Conservation (phyloP, 202 grass and related monocot species). For the Zoysia matrella region DNA sequence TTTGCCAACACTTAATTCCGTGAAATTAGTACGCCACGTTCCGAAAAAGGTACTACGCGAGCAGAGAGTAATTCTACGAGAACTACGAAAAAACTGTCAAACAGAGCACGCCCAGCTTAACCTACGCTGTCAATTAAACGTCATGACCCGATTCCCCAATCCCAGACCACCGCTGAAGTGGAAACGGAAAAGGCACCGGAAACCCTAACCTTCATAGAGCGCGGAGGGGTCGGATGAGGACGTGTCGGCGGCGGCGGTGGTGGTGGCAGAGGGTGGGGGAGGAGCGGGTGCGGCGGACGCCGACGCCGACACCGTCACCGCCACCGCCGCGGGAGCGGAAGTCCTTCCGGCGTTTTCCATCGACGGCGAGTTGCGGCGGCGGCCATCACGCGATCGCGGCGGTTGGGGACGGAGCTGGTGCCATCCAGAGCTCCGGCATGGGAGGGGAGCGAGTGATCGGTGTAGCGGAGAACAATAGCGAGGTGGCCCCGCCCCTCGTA, state of each 20-base stretch:
- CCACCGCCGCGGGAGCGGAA: slow-evolving; percentile 39
- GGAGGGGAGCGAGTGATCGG: slow-evolving; percentile 38
- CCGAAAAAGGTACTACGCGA: not conserved
- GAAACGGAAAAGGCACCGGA: not conserved
- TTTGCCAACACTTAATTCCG: not conserved
- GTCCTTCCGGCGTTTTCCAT: slow-evolving; percentile 57
- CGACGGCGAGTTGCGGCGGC: slow-evolving; percentile 23
- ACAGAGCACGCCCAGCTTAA: slow-evolving; percentile 26
- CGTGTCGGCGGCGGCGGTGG: slow-evolving; percentile 26
- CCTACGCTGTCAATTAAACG: slow-evolving; percentile 34
- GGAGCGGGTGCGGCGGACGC: slow-evolving; percentile 33
- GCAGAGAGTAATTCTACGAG: not conserved
- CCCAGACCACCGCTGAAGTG: not conserved
- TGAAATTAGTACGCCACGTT: slow-evolving; percentile 1
- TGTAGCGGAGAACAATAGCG: slow-evolving; percentile 1
- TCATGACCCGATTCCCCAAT: slow-evolving; percentile 37
- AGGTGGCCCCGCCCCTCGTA: slow-evolving; percentile 43
- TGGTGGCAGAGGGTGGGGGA: slow-evolving; percentile 24
- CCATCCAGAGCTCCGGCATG: slow-evolving; percentile 61
- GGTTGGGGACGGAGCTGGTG: slow-evolving; percentile 42
- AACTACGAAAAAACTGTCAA: slow-evolving; percentile 16
- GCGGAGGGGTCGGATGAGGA: slow-evolving; percentile 35
- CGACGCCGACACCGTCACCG: slow-evolving; percentile 43
- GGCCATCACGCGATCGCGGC: slow-evolving; percentile 67
- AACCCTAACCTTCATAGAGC: slow-evolving; percentile 62